Percentiles rank a stretch among this genome's conserved stretches.
phyloP scores from a whole-genome alignment of 176 grass and related monocot species.

The Phoenix roebelenii region DNA sequence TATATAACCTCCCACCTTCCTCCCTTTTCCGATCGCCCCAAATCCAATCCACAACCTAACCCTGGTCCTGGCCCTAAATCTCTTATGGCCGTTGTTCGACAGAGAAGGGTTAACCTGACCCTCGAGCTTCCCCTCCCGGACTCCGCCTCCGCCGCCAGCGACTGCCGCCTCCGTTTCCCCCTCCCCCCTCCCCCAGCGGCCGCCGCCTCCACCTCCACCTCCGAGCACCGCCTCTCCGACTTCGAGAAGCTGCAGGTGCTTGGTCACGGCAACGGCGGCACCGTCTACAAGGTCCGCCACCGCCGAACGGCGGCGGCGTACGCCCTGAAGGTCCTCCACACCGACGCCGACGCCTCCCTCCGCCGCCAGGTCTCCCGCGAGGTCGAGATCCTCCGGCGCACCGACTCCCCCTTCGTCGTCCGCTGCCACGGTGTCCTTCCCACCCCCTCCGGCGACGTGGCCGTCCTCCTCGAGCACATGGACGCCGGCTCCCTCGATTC shows the following conservation, averaged over 20 bases:
- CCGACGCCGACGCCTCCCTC: conserved; percentile 2
- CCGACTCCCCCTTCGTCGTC: conserved; percentile 29
- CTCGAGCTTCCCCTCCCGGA: too few species aligned
- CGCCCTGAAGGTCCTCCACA: conserved; percentile 38
- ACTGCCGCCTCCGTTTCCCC: not conserved
- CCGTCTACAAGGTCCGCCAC: conserved; percentile 52
- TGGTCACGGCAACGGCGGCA: conserved; percentile 41
- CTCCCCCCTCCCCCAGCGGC: not conserved
- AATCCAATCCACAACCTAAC: too few species aligned
- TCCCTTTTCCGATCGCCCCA: too few species aligned
- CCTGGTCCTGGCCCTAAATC: too few species aligned
- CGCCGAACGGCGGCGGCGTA: conserved; percentile 31
- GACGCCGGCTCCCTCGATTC: conserved; percentile 37
- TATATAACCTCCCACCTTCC: too few species aligned
- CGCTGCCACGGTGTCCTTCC: conserved; percentile 37
- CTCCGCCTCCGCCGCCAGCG: too few species aligned
- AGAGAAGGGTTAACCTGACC: too few species aligned
- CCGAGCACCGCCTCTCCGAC: conserved; percentile 29
- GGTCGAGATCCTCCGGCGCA: conserved; percentile 20
- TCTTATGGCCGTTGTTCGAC: too few species aligned
- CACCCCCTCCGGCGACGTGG: conserved; percentile 8
- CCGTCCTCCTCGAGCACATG: conserved; percentile 39
- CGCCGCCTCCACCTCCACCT: conserved; percentile 4
- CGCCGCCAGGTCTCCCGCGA: conserved; percentile 6
- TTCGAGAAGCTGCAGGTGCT: conserved; percentile 38